Evolutionary conservation across 2,329 filamentous ascomycete species (phyloP).

Genomic region (Triangularia verruculosa): DNA sequence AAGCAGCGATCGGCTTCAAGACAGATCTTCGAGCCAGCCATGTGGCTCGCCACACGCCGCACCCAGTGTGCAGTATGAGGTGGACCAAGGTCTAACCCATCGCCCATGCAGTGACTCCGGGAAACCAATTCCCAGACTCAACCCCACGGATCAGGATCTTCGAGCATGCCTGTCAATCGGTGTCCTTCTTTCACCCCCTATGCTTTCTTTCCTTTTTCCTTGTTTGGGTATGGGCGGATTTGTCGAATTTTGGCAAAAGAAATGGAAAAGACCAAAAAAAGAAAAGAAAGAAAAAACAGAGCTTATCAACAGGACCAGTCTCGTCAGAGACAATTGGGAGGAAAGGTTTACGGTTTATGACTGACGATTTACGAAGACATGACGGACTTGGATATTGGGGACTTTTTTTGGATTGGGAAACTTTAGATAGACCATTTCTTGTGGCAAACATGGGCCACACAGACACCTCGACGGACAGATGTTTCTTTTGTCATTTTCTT

Average conservation of each 20-base stretch:
- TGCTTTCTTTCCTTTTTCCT: not conserved
- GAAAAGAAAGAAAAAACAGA: slow-evolving; percentile 4
- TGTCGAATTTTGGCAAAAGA: not conserved
- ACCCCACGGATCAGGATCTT: not conserved
- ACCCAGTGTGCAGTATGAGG: slow-evolving; percentile 4
- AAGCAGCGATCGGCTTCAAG: slow-evolving; percentile 13
- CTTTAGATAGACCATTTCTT: slow-evolving; percentile 14
- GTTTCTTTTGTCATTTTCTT: slow-evolving; percentile 2
- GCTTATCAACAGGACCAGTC: slow-evolving; percentile 11
- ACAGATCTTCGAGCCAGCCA: not conserved
- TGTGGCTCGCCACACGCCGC: slow-evolving; percentile 6
- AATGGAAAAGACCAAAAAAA: not conserved
- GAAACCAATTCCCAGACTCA: not conserved
- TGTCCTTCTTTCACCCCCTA: not conserved
- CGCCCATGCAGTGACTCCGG: not conserved
- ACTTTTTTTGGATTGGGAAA: slow-evolving; percentile 3
- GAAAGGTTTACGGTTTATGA: slow-evolving; percentile 1
- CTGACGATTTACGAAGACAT: slow-evolving; percentile 1
- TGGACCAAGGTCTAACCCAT: slow-evolving; percentile 5
- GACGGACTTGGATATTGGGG: not conserved
- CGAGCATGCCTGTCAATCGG: slow-evolving; percentile 4
- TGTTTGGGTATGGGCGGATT: not conserved
- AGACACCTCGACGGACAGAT: not conserved
- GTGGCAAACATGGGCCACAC: not conserved
- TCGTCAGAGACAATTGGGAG: slow-evolving; percentile 8